Conservation (phyloP, 768 basidiomycete genomes). For the Xerocomus brunneocitrinus region DNA sequence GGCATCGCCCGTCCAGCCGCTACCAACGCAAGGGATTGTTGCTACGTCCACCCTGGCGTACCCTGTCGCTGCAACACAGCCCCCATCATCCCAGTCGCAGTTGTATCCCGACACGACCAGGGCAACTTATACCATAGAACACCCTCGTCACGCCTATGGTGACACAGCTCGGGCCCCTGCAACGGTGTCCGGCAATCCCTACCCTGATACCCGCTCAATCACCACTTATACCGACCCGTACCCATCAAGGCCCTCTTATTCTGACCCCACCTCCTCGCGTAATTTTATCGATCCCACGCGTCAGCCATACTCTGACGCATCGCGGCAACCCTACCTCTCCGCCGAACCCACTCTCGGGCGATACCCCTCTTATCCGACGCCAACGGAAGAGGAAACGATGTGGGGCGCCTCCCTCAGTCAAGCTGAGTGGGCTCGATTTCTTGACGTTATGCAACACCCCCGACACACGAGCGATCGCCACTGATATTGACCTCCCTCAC, state of each 20-base stretch:
- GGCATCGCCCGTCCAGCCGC: constrained; percentile 21
- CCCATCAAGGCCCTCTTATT: constrained; percentile 21
- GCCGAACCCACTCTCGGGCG: constrained; percentile 20
- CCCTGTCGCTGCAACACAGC: constrained; percentile 16
- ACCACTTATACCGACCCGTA: constrained; percentile 25
- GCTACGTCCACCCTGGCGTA: constrained; percentile 25
- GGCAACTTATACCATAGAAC: constrained; percentile 16
- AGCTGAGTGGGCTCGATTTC: constrained; percentile 64
- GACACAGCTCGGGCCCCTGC: constrained; percentile 18
- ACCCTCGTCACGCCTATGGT: constrained; percentile 20
- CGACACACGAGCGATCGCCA: constrained; percentile 28
- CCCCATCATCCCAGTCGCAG: constrained; percentile 23
- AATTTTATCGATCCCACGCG: constrained; percentile 22
- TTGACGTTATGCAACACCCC: constrained; percentile 60
- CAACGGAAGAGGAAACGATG: constrained; percentile 57
- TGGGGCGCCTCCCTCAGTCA: constrained; percentile 78
- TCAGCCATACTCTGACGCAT: constrained; percentile 22
- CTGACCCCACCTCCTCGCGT: constrained; percentile 22
- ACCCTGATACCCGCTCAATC: constrained; percentile 22
- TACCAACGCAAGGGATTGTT: constrained; percentile 16
- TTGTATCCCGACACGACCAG: constrained; percentile 25
- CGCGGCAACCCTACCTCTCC: constrained; percentile 27
- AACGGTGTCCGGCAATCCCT: constrained; percentile 24
- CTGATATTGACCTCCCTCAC: constrained; percentile 9
- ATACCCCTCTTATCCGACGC: constrained; percentile 37